A percentile compares a stretch with the other conserved stretches of the same genome.
phyloP scores from a whole-genome alignment of 2,329 filamentous ascomycete genomes.

The Cladosporium phlei region DNA sequence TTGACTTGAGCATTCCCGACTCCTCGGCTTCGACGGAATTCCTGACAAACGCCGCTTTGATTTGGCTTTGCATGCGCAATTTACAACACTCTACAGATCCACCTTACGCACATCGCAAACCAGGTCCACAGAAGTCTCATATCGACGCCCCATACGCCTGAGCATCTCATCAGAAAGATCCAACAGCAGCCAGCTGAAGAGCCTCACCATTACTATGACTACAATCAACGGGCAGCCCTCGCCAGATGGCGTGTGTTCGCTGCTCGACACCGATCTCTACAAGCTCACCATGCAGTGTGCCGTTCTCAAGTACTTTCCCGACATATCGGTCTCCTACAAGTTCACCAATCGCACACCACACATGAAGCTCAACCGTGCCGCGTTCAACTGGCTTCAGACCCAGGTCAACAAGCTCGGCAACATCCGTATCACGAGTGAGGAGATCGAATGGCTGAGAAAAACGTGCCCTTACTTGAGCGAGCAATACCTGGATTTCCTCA shows the following conservation, averaged over 20 bases:
- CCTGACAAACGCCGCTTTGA: not conserved
- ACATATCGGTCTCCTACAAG: slow-evolving; percentile 76
- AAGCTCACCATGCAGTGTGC: slow-evolving; percentile 99
- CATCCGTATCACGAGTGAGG: slow-evolving; percentile 71
- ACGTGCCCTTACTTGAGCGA: slow-evolving; percentile 76
- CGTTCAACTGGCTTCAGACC: slow-evolving; percentile 76
- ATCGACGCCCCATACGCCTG: too few species aligned
- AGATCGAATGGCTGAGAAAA: slow-evolving; percentile 70
- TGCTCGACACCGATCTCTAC: slow-evolving; percentile 67
- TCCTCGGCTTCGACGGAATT: not conserved
- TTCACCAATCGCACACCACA: slow-evolving; percentile 95
- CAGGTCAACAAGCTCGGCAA: slow-evolving; percentile 83
- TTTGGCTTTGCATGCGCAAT: not conserved
- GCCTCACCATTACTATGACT: not conserved
- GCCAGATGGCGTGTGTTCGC: slow-evolving; percentile 38
- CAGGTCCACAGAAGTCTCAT: too few species aligned
- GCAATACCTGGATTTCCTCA: slow-evolving; percentile 75
- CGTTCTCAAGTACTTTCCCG: slow-evolving; percentile 84
- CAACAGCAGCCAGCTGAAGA: not conserved
- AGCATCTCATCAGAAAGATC: too few species aligned
- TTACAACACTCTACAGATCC: too few species aligned
- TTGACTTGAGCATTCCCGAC: not conserved
- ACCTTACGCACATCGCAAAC: too few species aligned
- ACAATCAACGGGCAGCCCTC: slow-evolving; percentile 9
- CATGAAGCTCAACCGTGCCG: slow-evolving; percentile 79